Evolutionary conservation across 139 green algal genomes (phyloP), one percentile per base, ranked within the genome.

Genomic region (Mesotaenium endlicherianum): DNA sequence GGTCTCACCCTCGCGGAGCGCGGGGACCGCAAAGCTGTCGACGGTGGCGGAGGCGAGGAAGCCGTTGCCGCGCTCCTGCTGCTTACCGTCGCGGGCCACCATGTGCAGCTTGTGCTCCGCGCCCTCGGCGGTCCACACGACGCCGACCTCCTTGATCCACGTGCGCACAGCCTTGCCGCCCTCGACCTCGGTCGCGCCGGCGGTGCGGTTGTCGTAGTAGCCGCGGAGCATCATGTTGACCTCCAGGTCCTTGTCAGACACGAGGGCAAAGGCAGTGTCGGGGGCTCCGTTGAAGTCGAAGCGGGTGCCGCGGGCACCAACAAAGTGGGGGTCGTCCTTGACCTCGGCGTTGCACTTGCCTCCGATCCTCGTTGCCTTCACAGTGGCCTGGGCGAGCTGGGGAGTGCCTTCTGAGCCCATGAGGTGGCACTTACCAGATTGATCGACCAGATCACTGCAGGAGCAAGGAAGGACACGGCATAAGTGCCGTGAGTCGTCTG

Each of bases 211-310:
- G 55, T 82, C 75, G 40, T 80, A 79, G 75, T 82, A 82, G 30
- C 75, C 75, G 43, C 50, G 4, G 31, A 86, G 26, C 34, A 70
- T 6, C 79, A 86, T 86, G 79, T 86, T 86, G 30, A 86, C 26
- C 6, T 86, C 70, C 71, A 86, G 11, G 16, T 39, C 3, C 67
- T 50, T 74, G 70, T 86, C 79, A 2, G 79, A 40, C 5, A 86
- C 6, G 11, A 86, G 40, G 67, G 6, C 86, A 17, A 58, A 86
- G 79, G 31, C 60, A 6, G 31, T 30, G 6, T 70, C 70, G 26
- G 79, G 70, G 5, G 38, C 45, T 59, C 79, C 79, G 3, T 55
- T 82, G 79, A 86, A 86, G 79, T 86, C 79, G 31, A 82, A 86
- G 26, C 43, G 38, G 4, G 30, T 74, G 55, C 79, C 79, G 55